phyloP scores from a whole-genome alignment of 805 yeast species.

The Hanseniaspora nectarophila region DNA sequence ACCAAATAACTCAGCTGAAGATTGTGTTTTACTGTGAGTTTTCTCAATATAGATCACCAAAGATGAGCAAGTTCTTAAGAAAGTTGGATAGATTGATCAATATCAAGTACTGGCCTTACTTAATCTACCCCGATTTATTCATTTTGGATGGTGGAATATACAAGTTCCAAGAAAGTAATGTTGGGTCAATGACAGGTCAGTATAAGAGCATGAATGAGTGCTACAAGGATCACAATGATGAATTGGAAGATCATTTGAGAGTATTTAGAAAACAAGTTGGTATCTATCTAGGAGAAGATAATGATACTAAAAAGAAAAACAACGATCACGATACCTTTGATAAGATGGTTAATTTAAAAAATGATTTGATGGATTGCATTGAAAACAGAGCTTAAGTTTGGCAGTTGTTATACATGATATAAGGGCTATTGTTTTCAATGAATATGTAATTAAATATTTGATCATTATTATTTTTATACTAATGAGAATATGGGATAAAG shows the following conservation, averaged over 20 bases:
- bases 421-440: no score
- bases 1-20: background rate
- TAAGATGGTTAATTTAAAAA: constrained; percentile 4
- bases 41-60: constrained; percentile 85
- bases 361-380: constrained; percentile 1
- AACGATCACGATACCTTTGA: constrained; percentile 16
- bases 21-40: constrained; percentile 90
- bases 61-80: constrained; percentile 76
- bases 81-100: constrained; percentile 69
- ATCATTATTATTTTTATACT: no score
- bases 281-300: background rate
- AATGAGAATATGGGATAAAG: no score
- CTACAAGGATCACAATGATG: background rate
- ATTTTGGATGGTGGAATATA: constrained; percentile 88
- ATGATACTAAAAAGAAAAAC: constrained; percentile 40
- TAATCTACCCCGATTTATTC: constrained; percentile 79
- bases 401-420: no score
- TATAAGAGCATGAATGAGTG: constrained; percentile 67
- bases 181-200: constrained; percentile 59
- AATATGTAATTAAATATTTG: no score
- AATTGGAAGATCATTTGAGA: background rate
- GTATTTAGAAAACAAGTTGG: constrained; percentile 36
- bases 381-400: background rate
- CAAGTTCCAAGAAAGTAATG: constrained; percentile 50
- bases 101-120: constrained; percentile 61